phyloP scores from a whole-genome alignment of 495 filamentous ascomycete species.

The Filosporella fistucella region DNA sequence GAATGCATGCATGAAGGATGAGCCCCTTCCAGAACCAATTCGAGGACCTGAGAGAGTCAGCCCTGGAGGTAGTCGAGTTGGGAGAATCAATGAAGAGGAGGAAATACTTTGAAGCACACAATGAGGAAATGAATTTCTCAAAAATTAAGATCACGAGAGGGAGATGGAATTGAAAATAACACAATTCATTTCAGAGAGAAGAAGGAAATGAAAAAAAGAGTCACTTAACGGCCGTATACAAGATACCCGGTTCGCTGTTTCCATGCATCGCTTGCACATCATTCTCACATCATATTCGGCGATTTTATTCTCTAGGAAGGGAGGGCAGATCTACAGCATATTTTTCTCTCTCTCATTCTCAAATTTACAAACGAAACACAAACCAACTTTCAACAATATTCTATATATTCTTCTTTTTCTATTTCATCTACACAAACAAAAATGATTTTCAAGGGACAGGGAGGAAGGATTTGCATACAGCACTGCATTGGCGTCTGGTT shows the following conservation, averaged over 20 bases:
- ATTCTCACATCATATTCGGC: constrained; percentile 11
- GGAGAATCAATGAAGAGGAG: constrained; percentile 23
- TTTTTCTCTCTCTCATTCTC: no score
- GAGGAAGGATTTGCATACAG: no score
- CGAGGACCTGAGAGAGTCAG: constrained; percentile 20
- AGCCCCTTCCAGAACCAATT: constrained; percentile 39
- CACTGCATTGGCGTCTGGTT: no score
- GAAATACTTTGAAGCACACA: constrained; percentile 15
- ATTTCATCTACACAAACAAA: no score
- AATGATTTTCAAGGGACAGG: no score
- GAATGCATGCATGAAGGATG: constrained; percentile 88
- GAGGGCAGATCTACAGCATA: no score
- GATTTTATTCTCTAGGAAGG: no score
- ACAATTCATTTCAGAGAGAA: background rate
- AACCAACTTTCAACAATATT: no score
- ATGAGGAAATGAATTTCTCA: no score
- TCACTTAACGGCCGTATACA: constrained; percentile 21
- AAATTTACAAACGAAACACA: no score
- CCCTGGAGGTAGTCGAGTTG: constrained; percentile 18
- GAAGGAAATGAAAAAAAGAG: constrained; percentile 2
- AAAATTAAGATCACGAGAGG: background rate
- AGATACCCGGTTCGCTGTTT: constrained; percentile 24
- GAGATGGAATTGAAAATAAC: background rate
- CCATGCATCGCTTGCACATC: constrained; percentile 23
- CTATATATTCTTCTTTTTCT: no score